A percentile compares a stretch with the other conserved stretches of the same genome.
Conservation (phyloP, 176 grass and related monocot species). For the Urochloa ruziziensis region DNA sequence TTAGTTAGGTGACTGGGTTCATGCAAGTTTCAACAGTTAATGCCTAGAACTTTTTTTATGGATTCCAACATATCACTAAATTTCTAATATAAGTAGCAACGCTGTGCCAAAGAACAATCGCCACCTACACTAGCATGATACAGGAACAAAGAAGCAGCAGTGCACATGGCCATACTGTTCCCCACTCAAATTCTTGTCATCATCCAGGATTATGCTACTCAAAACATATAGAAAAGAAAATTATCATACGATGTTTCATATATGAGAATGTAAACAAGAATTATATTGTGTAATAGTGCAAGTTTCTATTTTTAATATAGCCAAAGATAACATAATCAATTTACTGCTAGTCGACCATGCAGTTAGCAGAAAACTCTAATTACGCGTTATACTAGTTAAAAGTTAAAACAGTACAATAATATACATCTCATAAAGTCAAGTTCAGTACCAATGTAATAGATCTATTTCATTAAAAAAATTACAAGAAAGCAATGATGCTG, state of each 20-base stretch:
- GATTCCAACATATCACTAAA: background rate
- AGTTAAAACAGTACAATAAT: background rate
- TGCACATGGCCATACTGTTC: background rate
- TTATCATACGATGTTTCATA: background rate
- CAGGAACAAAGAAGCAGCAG: background rate
- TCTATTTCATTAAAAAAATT: background rate
- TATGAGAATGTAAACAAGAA: background rate
- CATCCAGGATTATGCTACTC: background rate
- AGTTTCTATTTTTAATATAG: background rate
- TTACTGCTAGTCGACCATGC: constrained; percentile 2
- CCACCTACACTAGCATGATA: background rate
- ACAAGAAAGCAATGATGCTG: background rate
- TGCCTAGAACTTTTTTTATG: background rate
- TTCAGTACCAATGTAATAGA: background rate
- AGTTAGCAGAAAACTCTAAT: background rate
- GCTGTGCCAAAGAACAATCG: background rate
- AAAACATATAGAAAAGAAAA: background rate
- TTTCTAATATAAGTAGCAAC: background rate
- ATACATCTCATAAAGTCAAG: background rate
- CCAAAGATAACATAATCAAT: background rate
- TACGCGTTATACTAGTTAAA: background rate
- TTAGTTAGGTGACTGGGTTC: background rate
- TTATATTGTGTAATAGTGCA: background rate
- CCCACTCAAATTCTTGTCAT: background rate
- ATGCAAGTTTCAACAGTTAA: background rate